Percentiles rank a stretch among this genome's conserved stretches.
These are phyloP conservation scores for Plasmodium cynomolgi DNA, from an alignment of 169 alveolate genomes.

Conservation along the genomic window DNA sequence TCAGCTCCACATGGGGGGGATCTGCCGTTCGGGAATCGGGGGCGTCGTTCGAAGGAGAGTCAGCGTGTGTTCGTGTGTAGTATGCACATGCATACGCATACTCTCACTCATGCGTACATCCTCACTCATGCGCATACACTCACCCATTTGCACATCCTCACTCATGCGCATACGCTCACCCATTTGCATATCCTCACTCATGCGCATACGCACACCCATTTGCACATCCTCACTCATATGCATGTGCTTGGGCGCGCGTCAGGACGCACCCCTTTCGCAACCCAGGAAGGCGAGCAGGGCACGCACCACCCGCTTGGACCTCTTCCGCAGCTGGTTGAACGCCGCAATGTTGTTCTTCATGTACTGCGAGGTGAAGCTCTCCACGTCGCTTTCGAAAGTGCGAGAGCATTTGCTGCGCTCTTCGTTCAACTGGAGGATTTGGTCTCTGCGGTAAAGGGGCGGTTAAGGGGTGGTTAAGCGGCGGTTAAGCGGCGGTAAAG, in stretches of 20 bases:
- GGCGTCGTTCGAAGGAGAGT: neutral
- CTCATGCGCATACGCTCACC: too few relatives aligned
- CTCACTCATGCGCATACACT: too few relatives aligned
- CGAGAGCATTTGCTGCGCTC: slow-evolving; percentile 38
- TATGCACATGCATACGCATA: neutral
- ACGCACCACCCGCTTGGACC: slow-evolving; percentile 37
- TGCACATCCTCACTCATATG: neutral
- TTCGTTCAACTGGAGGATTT: slow-evolving; percentile 46
- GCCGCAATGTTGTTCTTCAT: slow-evolving; percentile 23
- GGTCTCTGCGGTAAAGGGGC: neutral
- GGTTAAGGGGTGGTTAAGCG: neutral
- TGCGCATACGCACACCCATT: too few relatives aligned
- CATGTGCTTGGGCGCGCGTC: neutral
- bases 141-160: too few relatives aligned
- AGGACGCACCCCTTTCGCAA: slow-evolving; percentile 2
- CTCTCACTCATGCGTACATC: neutral
- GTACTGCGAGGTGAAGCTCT: slow-evolving; percentile 21
- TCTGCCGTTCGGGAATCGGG: neutral
- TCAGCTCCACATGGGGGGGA: neutral
- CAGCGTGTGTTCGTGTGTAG: neutral
- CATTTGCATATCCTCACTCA: neutral
- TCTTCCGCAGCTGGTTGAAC: slow-evolving; percentile 28
- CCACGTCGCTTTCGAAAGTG: slow-evolving; percentile 40
- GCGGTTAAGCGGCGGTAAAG: neutral
- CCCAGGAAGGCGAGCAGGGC: slow-evolving; percentile 5